Conservation (phyloP, 2,329 filamentous ascomycete genomes). For the Cercospora sojina region DNA sequence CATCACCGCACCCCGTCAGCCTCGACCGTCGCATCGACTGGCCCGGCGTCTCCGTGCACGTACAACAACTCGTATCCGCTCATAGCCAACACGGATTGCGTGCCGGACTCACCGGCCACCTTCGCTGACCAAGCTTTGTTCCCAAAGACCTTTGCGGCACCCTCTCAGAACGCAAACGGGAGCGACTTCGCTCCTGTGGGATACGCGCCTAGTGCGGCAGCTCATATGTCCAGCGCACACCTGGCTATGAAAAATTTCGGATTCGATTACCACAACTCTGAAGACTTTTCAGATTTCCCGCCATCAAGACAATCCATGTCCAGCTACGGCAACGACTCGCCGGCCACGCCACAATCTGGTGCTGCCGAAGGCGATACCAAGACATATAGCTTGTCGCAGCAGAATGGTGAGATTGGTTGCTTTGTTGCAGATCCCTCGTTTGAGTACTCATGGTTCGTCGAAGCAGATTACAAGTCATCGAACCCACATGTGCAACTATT, state of each 20-base stretch:
- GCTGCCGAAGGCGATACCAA: slow-evolving; percentile 57
- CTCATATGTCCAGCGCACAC: slow-evolving; percentile 50
- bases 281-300: slow-evolving; percentile 54
- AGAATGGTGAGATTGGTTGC: slow-evolving; percentile 53
- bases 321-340: slow-evolving; percentile 60
- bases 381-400: slow-evolving; percentile 49
- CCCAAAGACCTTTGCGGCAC: slow-evolving; percentile 56
- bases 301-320: slow-evolving; percentile 60
- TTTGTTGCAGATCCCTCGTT: slow-evolving; percentile 41
- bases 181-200: slow-evolving; percentile 46
- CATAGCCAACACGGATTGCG: slow-evolving; percentile 48
- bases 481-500: slow-evolving; percentile 68
- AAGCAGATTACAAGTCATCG: slow-evolving; percentile 50
- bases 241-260: slow-evolving; percentile 60
- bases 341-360: slow-evolving; percentile 56
- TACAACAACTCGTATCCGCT: slow-evolving; percentile 40
- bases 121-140: slow-evolving; percentile 44
- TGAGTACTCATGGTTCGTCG: slow-evolving; percentile 65
- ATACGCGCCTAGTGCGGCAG: slow-evolving; percentile 34
- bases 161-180: slow-evolving; percentile 56
- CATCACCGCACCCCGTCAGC: slow-evolving; percentile 40
- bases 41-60: slow-evolving; percentile 47
- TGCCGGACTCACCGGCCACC: slow-evolving; percentile 42
- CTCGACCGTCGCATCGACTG: slow-evolving; percentile 45
- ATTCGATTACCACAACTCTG: slow-evolving; percentile 53